Base-by-base conservation (phyloP, 768 basidiomycete genomes). In the Boletus subparvulus region DNA sequence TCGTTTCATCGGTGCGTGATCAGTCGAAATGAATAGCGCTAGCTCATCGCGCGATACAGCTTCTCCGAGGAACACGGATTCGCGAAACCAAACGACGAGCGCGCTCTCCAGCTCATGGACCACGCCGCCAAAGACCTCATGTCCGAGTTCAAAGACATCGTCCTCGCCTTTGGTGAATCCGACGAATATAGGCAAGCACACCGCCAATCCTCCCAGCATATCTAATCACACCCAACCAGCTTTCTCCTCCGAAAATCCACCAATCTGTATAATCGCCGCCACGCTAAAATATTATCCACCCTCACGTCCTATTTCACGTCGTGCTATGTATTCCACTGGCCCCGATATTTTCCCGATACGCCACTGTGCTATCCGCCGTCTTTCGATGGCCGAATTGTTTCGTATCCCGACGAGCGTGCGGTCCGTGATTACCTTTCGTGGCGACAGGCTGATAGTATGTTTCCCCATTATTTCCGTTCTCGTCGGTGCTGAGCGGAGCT, bases 371-470 rank as follows among this genome's bases (percentile, higher is more conserved):
- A 94, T 59, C 87, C 94, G 1, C 97, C 96, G 0, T 89, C 88
- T 0, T 99, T 99, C 66, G 97, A 99, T 69, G 94, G 92, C 1
- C 79, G 96, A 47, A 84, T 92, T 46, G 81, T 94, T 0, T 68
- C 90, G 16, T 98, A 98, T 72, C 94, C 96, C 0, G 76, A 78
- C 1, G 78, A 78, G 35, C 79, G 77, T 50, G 84, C 88, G 59
- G 78, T 96, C 10, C 82, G 86, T 9, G 97, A 99, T 70, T 99
- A 99, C 69, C 95, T 98, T 69, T 75, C 91, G 0, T 99, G 97
- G 97, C 76, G 97, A 56, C 97, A 98, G 71, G 90, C 88, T 0
- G 96, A 98, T 68, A 96, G 96, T 96, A 66, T 58, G 92, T 74
- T 6, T 12, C 44, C 13, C 19, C 6, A 6, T 17, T 6, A n/a